Conservation (phyloP, 1,139 yeast species). For the Blastobotrys indianensis region DNA sequence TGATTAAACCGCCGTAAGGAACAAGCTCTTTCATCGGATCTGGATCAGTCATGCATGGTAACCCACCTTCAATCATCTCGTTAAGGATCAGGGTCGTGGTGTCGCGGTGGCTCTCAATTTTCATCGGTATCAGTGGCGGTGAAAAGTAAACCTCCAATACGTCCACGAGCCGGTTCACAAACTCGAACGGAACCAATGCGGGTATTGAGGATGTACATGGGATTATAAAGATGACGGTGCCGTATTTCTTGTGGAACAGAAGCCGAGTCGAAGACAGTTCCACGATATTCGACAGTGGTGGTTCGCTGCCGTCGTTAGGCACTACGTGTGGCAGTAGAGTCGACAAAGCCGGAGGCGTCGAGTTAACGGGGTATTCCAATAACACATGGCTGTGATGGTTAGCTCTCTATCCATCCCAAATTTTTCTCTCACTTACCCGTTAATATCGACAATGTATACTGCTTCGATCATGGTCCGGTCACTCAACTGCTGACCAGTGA, state of each 20-base stretch:
- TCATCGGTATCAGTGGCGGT: slow-evolving; percentile 48
- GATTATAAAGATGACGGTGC: slow-evolving; percentile 28
- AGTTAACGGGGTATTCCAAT: slow-evolving; percentile 50
- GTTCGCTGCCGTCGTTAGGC: slow-evolving; percentile 16
- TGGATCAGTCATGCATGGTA: slow-evolving; percentile 66
- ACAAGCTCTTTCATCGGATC: slow-evolving; percentile 66
- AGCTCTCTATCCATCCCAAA: too few relatives aligned
- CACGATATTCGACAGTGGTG: slow-evolving; percentile 12
- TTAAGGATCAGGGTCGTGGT: slow-evolving; percentile 54
- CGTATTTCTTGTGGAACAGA: slow-evolving; percentile 29
- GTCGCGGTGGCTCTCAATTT: slow-evolving; percentile 61
- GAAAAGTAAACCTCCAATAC: slow-evolving; percentile 57
- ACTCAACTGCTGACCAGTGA: neutral
- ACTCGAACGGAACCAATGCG: slow-evolving; percentile 50
- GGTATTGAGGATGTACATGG: slow-evolving; percentile 31
- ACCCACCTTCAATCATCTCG: slow-evolving; percentile 67
- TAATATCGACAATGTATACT: slow-evolving; percentile 56
- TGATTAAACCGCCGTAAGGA: slow-evolving; percentile 43
- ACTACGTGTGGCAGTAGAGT: slow-evolving; percentile 35
- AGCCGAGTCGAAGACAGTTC: slow-evolving; percentile 32
- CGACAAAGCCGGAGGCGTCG: slow-evolving; percentile 47
- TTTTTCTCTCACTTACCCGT: slow-evolving; percentile 35
- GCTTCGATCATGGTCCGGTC: slow-evolving; percentile 47
- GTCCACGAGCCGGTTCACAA: slow-evolving; percentile 47
- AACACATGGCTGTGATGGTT: slow-evolving; percentile 39